Evolutionary conservation across 192 early-diverging fungal genomes (phyloP).

Genomic region (Neocallimastix lanati): DNA sequence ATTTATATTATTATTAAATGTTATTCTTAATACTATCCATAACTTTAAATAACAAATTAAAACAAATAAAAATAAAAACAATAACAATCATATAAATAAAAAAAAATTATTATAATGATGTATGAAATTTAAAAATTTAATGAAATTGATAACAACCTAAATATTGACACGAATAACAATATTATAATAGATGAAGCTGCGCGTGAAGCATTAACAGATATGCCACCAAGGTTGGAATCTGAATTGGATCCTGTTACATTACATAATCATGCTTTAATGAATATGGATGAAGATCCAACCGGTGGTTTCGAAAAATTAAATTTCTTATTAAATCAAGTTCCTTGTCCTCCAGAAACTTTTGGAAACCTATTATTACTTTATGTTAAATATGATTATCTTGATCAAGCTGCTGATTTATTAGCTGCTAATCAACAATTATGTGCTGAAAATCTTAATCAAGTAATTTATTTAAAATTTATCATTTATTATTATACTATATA

Average conservation of each 20-base stretch:
- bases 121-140: too few species aligned
- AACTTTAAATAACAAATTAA: too few species aligned
- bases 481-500: too few species aligned
- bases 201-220: constrained; percentile 39
- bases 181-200: constrained; percentile 32
- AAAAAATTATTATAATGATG: too few species aligned
- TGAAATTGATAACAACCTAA: too few species aligned
- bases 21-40: too few species aligned
- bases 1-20: too few species aligned
- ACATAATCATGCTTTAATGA: constrained; percentile 38
- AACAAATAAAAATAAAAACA: too few species aligned
- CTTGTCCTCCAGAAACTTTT: constrained; percentile 39
- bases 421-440: constrained; percentile 25
- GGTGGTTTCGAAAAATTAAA: constrained; percentile 40
- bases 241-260: constrained; percentile 45
- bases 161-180: too few species aligned
- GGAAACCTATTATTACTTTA: constrained; percentile 39
- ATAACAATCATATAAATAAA: too few species aligned
- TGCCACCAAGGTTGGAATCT: constrained; percentile 40
- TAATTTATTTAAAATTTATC: constrained; percentile 1
- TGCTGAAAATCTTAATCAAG: constrained; percentile 9
- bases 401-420: constrained; percentile 36
- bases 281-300: constrained; percentile 42
- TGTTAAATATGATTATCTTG: constrained; percentile 35
- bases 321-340: constrained; percentile 31